A percentile compares a stretch with the other conserved stretches of the same genome.
These are phyloP conservation scores for Colletotrichum sp. DNA, from an alignment of 2,329 filamentous ascomycete genomes.

Conservation along the genomic window DNA sequence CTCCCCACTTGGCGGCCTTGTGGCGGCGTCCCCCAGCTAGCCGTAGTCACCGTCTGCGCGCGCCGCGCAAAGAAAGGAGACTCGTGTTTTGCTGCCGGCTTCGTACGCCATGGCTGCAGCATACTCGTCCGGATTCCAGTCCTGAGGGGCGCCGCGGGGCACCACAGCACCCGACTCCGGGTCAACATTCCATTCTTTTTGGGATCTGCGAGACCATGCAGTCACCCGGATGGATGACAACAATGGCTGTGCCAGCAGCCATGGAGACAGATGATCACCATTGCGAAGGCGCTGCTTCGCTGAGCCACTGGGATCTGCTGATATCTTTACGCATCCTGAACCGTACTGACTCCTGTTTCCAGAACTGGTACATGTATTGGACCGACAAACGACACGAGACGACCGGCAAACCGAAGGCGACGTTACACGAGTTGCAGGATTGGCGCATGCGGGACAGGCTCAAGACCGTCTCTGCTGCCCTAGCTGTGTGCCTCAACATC, in stretches of 20 bases:
- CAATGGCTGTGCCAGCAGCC: background rate
- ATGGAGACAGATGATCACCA: background rate
- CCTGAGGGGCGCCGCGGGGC: background rate
- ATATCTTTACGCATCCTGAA: background rate
- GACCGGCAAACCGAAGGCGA: constrained; percentile 82
- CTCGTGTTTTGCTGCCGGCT: background rate
- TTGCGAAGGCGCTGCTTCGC: background rate
- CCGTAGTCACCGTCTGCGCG: background rate
- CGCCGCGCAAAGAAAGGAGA: background rate
- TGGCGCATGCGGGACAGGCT: constrained; percentile 97
- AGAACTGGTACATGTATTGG: constrained; percentile 99
- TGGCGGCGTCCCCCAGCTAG: background rate
- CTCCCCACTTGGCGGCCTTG: background rate
- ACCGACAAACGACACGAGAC: constrained; percentile 98
- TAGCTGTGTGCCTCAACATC: constrained; percentile 95
- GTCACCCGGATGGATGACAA: background rate
- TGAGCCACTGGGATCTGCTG: background rate
- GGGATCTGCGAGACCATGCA: background rate
- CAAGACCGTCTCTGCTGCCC: constrained; percentile 94
- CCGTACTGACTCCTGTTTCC: constrained; percentile 25
- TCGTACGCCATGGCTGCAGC: background rate
- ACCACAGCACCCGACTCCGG: background rate
- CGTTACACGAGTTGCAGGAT: constrained; percentile 75
- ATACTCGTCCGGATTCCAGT: background rate
- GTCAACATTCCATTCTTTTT: background rate